These are phyloP conservation scores for Pleoardoris graminearum DNA, from an alignment of 2,329 filamentous ascomycete genomes.

Conservation along the genomic window DNA sequence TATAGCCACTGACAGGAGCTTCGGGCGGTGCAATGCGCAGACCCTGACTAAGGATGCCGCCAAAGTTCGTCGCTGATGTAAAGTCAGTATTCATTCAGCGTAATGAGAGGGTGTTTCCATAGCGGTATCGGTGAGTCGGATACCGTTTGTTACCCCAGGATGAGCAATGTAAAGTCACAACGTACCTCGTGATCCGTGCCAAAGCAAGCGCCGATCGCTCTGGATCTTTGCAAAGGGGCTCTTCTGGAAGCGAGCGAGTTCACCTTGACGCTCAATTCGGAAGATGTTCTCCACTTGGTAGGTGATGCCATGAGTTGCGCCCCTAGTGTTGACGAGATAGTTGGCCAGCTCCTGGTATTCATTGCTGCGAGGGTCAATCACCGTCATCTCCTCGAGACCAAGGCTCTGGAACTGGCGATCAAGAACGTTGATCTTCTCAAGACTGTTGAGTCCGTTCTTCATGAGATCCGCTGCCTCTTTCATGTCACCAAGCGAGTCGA, in stretches of 20 bases:
- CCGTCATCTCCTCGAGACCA: slow-evolving; percentile 74
- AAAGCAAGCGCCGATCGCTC: slow-evolving; percentile 76
- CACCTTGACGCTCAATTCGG: slow-evolving; percentile 75
- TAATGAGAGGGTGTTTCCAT: background rate
- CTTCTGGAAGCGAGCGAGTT: slow-evolving; percentile 68
- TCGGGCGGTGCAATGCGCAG: slow-evolving; percentile 87
- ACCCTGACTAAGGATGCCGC: slow-evolving; percentile 84
- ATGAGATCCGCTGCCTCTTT: slow-evolving; percentile 79
- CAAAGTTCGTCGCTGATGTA: slow-evolving; percentile 71
- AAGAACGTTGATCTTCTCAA: slow-evolving; percentile 62
- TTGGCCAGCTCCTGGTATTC: slow-evolving; percentile 69
- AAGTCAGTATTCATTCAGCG: background rate
- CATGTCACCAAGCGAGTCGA: slow-evolving; percentile 84
- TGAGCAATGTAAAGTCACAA: background rate
- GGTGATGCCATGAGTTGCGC: slow-evolving; percentile 64
- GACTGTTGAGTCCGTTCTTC: slow-evolving; percentile 61
- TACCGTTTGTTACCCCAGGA: background rate
- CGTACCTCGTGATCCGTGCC: slow-evolving; percentile 74
- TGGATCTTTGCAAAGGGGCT: slow-evolving; percentile 57
- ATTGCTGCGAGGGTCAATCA: slow-evolving; percentile 58
- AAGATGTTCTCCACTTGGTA: slow-evolving; percentile 76
- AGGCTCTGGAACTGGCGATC: slow-evolving; percentile 75
- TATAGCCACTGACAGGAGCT: slow-evolving; percentile 78
- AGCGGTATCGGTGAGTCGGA: too few relatives aligned
- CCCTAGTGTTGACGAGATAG: slow-evolving; percentile 70